Conservation (phyloP, 768 basidiomycete genomes). For the Macrolepiota dolichaula region DNA sequence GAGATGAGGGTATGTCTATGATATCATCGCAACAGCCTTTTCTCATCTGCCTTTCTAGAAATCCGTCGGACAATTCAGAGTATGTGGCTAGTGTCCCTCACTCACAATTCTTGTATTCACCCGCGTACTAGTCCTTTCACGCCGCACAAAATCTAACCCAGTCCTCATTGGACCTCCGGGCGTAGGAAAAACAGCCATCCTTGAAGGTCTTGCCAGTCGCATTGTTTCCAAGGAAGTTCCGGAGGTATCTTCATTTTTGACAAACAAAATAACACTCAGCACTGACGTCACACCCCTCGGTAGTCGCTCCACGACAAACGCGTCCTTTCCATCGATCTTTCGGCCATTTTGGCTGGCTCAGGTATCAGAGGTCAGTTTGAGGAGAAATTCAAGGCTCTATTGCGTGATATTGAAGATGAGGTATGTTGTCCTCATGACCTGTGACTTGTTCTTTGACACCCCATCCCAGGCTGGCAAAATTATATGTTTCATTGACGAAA, state of each 20-base stretch:
- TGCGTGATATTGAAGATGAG: constrained; percentile 89
- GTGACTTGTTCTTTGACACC: constrained; percentile 6
- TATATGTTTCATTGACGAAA: constrained; percentile 94
- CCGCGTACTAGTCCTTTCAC: constrained; percentile 59
- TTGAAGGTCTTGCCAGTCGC: constrained; percentile 85
- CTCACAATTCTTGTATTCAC: too few relatives aligned
- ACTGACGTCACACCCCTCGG: neutral
- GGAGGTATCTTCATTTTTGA: constrained; percentile 47
- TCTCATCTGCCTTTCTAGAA: constrained; percentile 36
- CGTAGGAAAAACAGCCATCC: constrained; percentile 89
- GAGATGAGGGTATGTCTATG: constrained; percentile 65
- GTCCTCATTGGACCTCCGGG: constrained; percentile 87
- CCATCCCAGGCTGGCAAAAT: constrained; percentile 57
- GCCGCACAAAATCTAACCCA: constrained; percentile 90
- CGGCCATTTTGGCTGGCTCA: constrained; percentile 83
- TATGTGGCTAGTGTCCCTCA: too few relatives aligned
- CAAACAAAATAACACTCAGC: neutral
- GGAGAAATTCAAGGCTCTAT: constrained; percentile 86
- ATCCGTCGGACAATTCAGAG: constrained; percentile 91
- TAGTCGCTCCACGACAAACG: constrained; percentile 85
- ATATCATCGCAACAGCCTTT: neutral
- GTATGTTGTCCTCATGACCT: constrained; percentile 29
- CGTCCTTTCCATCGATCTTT: constrained; percentile 83
- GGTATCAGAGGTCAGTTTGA: constrained; percentile 93
- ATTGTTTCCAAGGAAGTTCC: constrained; percentile 90